phyloP scores from a whole-genome alignment of 805 yeast species.

The Wickerhamomyces pijperi region DNA sequence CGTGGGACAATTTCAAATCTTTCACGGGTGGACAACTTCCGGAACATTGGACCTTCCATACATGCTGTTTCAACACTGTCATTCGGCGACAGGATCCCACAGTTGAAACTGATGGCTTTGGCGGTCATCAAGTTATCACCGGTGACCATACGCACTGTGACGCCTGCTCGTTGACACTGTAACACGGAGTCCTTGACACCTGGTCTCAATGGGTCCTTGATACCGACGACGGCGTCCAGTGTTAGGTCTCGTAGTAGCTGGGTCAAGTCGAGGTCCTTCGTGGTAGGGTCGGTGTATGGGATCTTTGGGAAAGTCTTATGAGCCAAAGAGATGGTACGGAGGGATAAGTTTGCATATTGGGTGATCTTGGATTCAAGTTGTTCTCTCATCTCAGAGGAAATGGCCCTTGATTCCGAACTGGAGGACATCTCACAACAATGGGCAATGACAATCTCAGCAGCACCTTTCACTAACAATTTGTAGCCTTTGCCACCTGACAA shows the following conservation, averaged over 20 bases:
- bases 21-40: constrained; percentile 50
- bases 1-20: constrained; percentile 55
- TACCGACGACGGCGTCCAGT: constrained; percentile 75
- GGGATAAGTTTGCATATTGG: constrained; percentile 62
- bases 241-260: constrained; percentile 32
- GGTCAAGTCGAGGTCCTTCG: constrained; percentile 34
- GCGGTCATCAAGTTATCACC: constrained; percentile 94
- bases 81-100: constrained; percentile 54
- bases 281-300: constrained; percentile 34
- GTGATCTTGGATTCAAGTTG: constrained; percentile 32
- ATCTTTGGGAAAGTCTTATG: constrained; percentile 79
- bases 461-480: constrained; percentile 78
- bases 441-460: constrained; percentile 76
- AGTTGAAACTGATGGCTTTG: constrained; percentile 75
- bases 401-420: constrained; percentile 19
- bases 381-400: constrained; percentile 18
- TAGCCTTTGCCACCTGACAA: constrained; percentile 27
- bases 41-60: constrained; percentile 90
- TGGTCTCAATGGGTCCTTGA: constrained; percentile 85
- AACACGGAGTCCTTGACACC: constrained; percentile 87
- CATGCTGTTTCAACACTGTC: constrained; percentile 46
- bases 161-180: constrained; percentile 85
- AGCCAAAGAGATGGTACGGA: constrained; percentile 82
- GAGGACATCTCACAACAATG: constrained; percentile 43
- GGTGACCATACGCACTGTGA: constrained; percentile 93